These are phyloP conservation scores for Termitomyces sp. DNA, from an alignment of 768 basidiomycete genomes.

Conservation along the genomic window DNA sequence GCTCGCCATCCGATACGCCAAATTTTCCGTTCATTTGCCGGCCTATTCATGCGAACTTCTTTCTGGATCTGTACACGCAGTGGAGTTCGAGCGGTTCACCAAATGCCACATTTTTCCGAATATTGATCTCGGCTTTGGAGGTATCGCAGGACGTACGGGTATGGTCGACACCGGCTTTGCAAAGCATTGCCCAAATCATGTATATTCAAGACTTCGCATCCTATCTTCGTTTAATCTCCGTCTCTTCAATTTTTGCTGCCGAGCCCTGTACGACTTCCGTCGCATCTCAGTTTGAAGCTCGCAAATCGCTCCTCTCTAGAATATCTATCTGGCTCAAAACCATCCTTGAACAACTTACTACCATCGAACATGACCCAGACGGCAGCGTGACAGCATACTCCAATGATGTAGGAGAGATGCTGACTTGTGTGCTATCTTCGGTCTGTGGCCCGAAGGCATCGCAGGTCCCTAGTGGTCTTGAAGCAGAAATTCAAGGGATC, in stretches of 20 bases:
- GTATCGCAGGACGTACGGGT: constrained; percentile 9
- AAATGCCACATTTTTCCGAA: constrained; percentile 24
- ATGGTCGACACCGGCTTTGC: constrained; percentile 40
- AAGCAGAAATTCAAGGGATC: constrained; percentile 6
- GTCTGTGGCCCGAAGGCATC: background rate
- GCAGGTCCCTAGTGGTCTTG: background rate
- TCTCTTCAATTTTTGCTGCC: constrained; percentile 17
- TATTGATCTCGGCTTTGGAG: constrained; percentile 26
- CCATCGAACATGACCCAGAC: background rate
- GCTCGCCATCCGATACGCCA: constrained; percentile 15
- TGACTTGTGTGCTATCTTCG: background rate
- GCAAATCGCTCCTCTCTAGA: background rate
- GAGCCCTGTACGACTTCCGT: background rate
- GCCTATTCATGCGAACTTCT: constrained; percentile 40
- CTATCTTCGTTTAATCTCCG: constrained; percentile 24
- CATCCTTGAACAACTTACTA: background rate
- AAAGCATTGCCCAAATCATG: constrained; percentile 21
- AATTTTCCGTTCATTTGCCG: constrained; percentile 30
- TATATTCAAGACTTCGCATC: constrained; percentile 12
- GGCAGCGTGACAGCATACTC: background rate
- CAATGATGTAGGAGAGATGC: constrained; percentile 5
- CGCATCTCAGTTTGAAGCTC: background rate
- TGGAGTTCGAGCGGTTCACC: constrained; percentile 28
- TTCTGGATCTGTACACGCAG: constrained; percentile 35
- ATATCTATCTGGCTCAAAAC: constrained; percentile 1